Base-by-base conservation (phyloP, 257 asterid genomes). In the Solanum sparsipilum region DNA sequence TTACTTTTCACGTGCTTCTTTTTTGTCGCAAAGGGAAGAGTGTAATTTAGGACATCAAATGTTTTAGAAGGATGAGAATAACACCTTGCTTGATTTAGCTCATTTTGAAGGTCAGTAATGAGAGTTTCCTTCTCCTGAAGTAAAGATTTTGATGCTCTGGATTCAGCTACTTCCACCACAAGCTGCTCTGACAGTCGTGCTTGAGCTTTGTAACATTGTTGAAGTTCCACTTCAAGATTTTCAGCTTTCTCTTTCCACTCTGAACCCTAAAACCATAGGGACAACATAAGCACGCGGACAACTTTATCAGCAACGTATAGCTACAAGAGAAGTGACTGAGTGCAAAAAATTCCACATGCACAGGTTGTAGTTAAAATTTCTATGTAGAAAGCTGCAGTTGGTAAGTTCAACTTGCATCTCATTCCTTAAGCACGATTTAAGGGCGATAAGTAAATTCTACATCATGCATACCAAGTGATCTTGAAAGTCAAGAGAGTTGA, bases 241-340 rank as follows among this genome's bases (percentile, higher is more conserved):
- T 96, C 99, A 90, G 95, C 96, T 84, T 96, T 97, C 88, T 96
- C 99, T 90, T 97, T 96, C 99, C 99, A 97, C 91, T 94, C 99
- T 13, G 96, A 97, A 90, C 99, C 99, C 99, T 97, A 83, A 74
- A 34, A 34, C 34, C 83, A 36, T 38, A 90, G 29, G 88, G 29
- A 83, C 21, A 44, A 70, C 86, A 39, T 34, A 87, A 89, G 82
- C 73, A 70, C 81, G 86, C 71, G 87, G 73, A 86, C 86, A 73
- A 56, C 60, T 84, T 56, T 87, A 84, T 82, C 52, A 79, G 83
- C 75, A 60, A 60, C 9, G 6, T 52, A 38, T 74, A 56, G 81
- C 81, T 25, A 83, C 5, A 72, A 29, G 72, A 83, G 70, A 72
- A 86, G 67, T 72, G 32, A 27, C 48, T 11, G 48, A 44, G 68